Conservation (phyloP, 225 moss, liverwort and hornwort species). For the Bryoerythrophyllum caledonicum region DNA sequence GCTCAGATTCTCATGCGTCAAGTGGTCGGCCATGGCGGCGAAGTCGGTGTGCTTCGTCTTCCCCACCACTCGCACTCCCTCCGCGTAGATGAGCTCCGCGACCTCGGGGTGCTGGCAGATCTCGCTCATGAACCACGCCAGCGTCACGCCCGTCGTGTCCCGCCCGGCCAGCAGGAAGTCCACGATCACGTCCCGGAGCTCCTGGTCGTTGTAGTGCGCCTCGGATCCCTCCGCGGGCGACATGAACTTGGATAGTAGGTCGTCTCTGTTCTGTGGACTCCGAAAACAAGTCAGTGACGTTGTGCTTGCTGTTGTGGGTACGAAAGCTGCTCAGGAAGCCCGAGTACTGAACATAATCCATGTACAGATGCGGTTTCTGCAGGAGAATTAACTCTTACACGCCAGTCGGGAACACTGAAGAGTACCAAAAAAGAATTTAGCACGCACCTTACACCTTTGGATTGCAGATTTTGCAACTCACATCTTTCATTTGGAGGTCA, state of each 20-base stretch:
- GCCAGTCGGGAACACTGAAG: too few species aligned
- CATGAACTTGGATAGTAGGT: constrained; percentile 85
- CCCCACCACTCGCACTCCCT: constrained; percentile 50
- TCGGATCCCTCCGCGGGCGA: constrained; percentile 24
- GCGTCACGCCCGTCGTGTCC: constrained; percentile 78
- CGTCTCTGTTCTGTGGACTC: constrained; percentile 44
- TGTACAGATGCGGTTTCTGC: too few species aligned
- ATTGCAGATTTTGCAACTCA: too few species aligned
- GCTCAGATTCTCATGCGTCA: constrained; percentile 61
- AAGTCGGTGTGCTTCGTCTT: constrained; percentile 24
- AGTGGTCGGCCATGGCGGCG: constrained; percentile 45
- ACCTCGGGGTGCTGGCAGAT: constrained; percentile 57
- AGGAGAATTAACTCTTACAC: too few species aligned
- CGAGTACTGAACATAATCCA: too few species aligned
- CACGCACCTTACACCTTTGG: too few species aligned
- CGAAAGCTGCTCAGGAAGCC: too few species aligned
- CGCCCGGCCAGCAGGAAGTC: constrained; percentile 88
- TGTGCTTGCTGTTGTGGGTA: too few species aligned
- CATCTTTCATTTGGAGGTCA: too few species aligned
- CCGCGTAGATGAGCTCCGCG: constrained; percentile 62
- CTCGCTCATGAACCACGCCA: constrained; percentile 75
- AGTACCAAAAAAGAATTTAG: too few species aligned
- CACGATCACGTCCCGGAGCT: constrained; percentile 67
- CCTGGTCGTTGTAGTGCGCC: constrained; percentile 49
- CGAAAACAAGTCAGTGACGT: too few species aligned